A percentile compares a stretch with the other conserved stretches of the same genome.
Conservation (phyloP, 2,329 filamentous ascomycete genomes). For the Aspergillus sp. region DNA sequence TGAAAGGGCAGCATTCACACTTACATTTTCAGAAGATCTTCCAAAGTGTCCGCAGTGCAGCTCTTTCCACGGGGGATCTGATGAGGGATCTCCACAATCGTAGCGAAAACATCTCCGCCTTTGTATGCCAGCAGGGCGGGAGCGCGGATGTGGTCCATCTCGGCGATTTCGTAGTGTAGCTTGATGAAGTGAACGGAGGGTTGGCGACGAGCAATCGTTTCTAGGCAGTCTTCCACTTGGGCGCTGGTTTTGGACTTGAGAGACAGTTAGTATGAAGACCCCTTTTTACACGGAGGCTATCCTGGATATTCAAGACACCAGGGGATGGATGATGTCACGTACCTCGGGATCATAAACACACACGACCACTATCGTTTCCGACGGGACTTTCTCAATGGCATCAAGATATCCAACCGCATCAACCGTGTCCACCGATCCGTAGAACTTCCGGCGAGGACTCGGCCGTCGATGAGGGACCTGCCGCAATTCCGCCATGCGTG, state of each 20-base stretch:
- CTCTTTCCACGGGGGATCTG: constrained; percentile 69
- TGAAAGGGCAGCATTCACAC: constrained; percentile 21
- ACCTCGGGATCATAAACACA: constrained; percentile 90
- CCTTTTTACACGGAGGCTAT: neutral
- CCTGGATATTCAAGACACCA: neutral
- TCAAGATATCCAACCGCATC: constrained; percentile 94
- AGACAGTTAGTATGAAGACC: constrained; percentile 1
- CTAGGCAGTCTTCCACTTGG: constrained; percentile 75
- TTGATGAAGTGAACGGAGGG: constrained; percentile 81
- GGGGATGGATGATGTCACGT: constrained; percentile 36
- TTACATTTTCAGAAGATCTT: constrained; percentile 57
- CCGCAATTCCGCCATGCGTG: constrained; percentile 75
- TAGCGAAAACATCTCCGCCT: constrained; percentile 86
- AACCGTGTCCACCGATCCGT: constrained; percentile 76
- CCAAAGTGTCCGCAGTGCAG: constrained; percentile 54
- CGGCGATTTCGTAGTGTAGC: constrained; percentile 85
- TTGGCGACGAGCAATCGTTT: constrained; percentile 70
- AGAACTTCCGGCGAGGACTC: constrained; percentile 74
- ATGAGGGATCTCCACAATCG: constrained; percentile 80
- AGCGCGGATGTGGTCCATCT: constrained; percentile 86
- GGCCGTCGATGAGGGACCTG: constrained; percentile 64
- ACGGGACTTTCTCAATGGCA: constrained; percentile 83
- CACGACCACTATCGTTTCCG: constrained; percentile 83
- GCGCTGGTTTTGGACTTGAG: constrained; percentile 72
- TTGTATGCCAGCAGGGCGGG: constrained; percentile 88